Base-by-base conservation (phyloP, 2,329 filamentous ascomycete species). In the Ceratocystis harringtonii region DNA sequence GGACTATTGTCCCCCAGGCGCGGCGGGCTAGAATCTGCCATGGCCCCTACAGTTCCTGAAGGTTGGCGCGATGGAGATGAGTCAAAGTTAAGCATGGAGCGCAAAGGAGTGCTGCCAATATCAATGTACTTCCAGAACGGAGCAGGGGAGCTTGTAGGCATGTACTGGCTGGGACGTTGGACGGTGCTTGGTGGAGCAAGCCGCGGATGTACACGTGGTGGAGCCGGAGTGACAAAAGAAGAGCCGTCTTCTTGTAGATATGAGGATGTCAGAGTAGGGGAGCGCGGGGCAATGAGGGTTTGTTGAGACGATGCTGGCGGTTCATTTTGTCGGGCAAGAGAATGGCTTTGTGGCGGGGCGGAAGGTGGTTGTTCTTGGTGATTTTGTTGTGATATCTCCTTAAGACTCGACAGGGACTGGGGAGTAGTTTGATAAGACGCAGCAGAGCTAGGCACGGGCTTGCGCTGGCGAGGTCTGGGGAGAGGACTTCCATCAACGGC, bases 41-140 rank as follows among this genome's bases (percentile, higher is more conserved):
- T 19, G 22, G 41, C 58, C 15, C 48, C 17, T 3, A 19, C 19
- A 32, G 41, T 25, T 62, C 22, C 61, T 30, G 36, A 28, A 70
- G 74, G 71, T 17, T 73, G 71, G 71, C 85, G 85, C 6, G 79
- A 80, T 1, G 84, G 84, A 70, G 84, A 86, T 50, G 80, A 72
- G 68, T 87, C 84, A 66, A 82, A 84, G 3, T 76, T 73, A 0
- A 74, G 71, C 3, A 75, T 70, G 15, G 78, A 75, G 70, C 78
- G 78, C 64, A 88, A 77, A 1, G 89, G 89, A 1, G 88, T 92
- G 74, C 85, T 89, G 30, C 83, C 82, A 67, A 90, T 82, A 69
- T 91, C 88, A 50, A 88, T 85, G 74, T 89, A 94, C 73, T 89
- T 91, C 90, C 90, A 95, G 74, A 95, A 94, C 0, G 89, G 89